These are phyloP conservation scores for Microstegium vimineum DNA, from an alignment of 176 grass and related monocot species.

Conservation along the genomic window DNA sequence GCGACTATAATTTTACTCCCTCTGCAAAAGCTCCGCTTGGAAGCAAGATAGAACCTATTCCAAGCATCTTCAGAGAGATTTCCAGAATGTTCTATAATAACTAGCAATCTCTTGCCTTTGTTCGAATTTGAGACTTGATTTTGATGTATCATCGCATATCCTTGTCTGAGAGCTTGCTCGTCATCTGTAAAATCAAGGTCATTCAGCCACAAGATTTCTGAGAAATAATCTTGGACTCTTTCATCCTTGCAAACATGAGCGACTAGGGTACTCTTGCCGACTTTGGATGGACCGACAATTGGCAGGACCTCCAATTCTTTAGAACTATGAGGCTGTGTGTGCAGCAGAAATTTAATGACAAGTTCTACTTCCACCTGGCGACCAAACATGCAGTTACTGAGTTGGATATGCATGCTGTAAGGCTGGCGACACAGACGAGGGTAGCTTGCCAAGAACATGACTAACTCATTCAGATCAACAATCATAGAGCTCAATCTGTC, in stretches of 20 bases:
- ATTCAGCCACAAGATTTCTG: background rate
- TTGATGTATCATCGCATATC: background rate
- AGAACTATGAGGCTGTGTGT: background rate
- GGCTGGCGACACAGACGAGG: background rate
- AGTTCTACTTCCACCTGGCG: background rate
- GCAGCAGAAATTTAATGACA: background rate
- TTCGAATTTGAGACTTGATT: no score
- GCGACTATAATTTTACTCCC: no score
- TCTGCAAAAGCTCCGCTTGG: no score
- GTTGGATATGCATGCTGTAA: background rate
- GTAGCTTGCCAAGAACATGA: background rate
- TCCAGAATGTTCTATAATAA: no score
- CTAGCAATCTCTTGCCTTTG: no score
- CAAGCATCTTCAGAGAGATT: no score
- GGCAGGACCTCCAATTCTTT: background rate
- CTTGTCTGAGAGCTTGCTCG: background rate
- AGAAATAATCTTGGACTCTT: constrained; percentile 20
- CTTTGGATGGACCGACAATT: background rate
- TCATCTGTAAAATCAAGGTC: background rate
- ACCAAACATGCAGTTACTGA: constrained; percentile 10
- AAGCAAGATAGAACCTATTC: no score
- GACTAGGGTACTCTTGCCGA: constrained; percentile 15
- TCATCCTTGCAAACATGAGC: constrained; percentile 18
- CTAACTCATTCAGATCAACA: background rate
- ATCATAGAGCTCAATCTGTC: background rate